Evolutionary conservation across 305 asterid species (phyloP), one percentile per base, ranked within the genome.

Genomic region (Withania somnifera): DNA sequence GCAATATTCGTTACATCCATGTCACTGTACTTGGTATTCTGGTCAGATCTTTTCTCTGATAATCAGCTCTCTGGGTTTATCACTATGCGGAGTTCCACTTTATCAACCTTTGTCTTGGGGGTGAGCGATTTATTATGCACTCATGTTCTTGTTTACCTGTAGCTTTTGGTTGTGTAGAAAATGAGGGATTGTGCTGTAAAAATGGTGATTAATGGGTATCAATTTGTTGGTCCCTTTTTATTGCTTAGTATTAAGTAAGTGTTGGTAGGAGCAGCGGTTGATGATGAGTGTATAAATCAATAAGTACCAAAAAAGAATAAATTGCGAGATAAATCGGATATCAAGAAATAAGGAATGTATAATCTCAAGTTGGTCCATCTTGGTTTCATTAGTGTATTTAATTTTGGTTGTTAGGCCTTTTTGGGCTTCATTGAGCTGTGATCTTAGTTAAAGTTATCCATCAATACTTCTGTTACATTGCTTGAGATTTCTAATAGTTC

Each of bases 31-130:
- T 87, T 94, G 28, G 89, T 85, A 32, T 86, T 90, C 64, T 88
- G 89, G 91, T 91, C 97, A 11, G 93, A 91, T 81, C 87, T 94
- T 81, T 92, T 85, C 86, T 64, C 89, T 11, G 86, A 82, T 79
- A 75, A 88, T 61, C 82, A 47, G 38, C 86, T 82, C 24, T 84
- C 83, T 58, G 88, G 92, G 64, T 88, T 90, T 61, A 38, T 91
- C 32, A 89, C 89, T 82, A 81, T 90, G 82, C 91, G 89, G 81
- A 91, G 88, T 69, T 92, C 98, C 14, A 82, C 85, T n/a, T 26
- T 88, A 64, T 91, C 98, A 56, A 83, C 90, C 78, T 88, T 87
- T 82, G 84, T 89, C 47, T 87, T 94, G 87, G 98, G 97, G 47
- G 98, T 94, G 85, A 89, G 95, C 85, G 50, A 17, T 80, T 79